Evolutionary conservation across 176 grass and related monocot genomes (phyloP).

Genomic region (Carex littledalei): DNA sequence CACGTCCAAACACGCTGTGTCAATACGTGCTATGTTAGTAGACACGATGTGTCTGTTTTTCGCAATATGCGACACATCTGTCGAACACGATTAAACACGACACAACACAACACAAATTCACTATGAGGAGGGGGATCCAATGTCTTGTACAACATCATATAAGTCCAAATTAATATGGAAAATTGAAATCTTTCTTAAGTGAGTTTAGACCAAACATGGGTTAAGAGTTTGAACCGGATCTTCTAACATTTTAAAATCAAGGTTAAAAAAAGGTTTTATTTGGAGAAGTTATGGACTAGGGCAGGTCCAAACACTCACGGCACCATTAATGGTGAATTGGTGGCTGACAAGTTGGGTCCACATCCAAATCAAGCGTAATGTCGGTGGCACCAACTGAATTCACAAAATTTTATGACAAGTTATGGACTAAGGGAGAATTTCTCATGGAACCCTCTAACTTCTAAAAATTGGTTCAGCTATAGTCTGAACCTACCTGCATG

Average conservation of each 20-base stretch:
- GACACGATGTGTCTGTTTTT: no score
- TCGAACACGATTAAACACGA: no score
- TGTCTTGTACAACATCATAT: no score
- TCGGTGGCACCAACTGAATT: constrained; percentile 8
- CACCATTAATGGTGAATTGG: not conserved
- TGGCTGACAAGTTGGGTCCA: not conserved
- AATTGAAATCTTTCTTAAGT: not conserved
- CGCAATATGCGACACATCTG: no score
- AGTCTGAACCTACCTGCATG: not conserved
- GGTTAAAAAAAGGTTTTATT: not conserved
- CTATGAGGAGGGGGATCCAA: no score
- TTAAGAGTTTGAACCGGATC: not conserved
- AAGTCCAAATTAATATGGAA: not conserved
- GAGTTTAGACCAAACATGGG: not conserved
- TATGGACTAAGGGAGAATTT: not conserved
- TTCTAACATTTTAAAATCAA: not conserved
- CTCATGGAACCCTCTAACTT: not conserved
- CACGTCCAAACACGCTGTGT: no score
- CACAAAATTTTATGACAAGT: not conserved
- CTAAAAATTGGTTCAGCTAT: not conserved
- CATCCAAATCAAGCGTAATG: not conserved
- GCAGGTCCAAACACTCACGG: not conserved
- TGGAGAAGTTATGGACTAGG: constrained; percentile 1
- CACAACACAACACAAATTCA: no score
- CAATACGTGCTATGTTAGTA: no score